Base-by-base conservation (phyloP, 768 basidiomycete genomes). In the Cystobasidium onofrii region DNA sequence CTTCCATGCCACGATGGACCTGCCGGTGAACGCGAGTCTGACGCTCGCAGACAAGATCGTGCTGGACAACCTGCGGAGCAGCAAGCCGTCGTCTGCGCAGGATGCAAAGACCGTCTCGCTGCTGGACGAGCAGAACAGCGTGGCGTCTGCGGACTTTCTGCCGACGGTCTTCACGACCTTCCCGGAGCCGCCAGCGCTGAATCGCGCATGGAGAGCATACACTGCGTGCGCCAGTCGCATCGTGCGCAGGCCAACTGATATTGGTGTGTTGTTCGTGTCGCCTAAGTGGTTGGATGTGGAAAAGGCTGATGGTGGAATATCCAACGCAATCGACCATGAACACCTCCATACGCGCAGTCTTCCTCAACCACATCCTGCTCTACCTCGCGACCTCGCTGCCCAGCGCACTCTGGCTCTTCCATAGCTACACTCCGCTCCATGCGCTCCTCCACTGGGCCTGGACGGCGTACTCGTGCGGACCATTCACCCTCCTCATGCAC, bases 401-500 rank as follows among this genome's bases (percentile, higher is more conserved):
- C 9, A 55, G 50, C 33, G 69, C 69, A 4, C n/a, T 36, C 39
- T 57, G 20, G 6, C 50, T 71, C 31, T 44, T 57, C 69, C 61
- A 25, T 20, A 34, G 34, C 69, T 55, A 54, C 69, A 33, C 69
- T 18, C 39, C 34, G 12, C 33, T 34, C 12, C 55, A 71, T 25
- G 69, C 23, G 27, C 12, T 55, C 34, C 29, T 43, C 29, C 69
- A 71, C 34, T 55, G 50, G 29, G n/a, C 33, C 13, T 57, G 36
- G 50, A 34, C 50, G 15, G 43, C 36, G 9, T 57, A 36, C 25
- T 71, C 33, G 9, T 46, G 33, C n/a, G 69, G 69, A 7, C 18
- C 69, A 4, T 71, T 57, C 34, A 71, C 69, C 23, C 54, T 71
- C 18, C 20, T 71, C 25, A 55, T 71, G 69, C 69, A 71, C 55